Base-by-base conservation (phyloP, 1,284 basidiomycete species). In the Tilletia setariae region DNA sequence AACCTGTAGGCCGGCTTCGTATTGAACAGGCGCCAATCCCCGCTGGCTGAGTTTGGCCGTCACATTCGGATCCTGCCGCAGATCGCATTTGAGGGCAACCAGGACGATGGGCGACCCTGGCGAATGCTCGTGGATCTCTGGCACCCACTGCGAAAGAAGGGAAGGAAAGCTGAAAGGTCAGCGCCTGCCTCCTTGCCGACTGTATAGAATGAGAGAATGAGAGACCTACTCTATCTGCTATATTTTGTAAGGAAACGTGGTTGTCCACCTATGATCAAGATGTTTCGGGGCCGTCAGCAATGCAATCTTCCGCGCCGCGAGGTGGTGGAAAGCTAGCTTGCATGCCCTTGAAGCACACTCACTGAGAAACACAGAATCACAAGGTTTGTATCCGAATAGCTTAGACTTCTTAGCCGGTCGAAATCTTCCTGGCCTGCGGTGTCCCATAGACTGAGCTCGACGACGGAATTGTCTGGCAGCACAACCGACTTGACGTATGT, bases 341-440 rank as follows among this genome's bases (percentile, higher is more conserved):
- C 35, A 40, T 40, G 35, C 35, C 4, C 35, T 40, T 11, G 11
- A 40, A 40, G 19, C 7, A 23, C 9, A 43, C 65, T 66, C 44
- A 66, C 53, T 7, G 68, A 63, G 49, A 74, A 76, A 40, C 70
- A 74, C 21, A 74, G 44, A 15, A 72, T 43, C 35, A 78, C 64
- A 2, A 96, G 90, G 84, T 97, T 91, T 0, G 94, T 96, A 82
- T 97, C 94, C 1, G 94, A 91, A 82, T 97, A 98, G 43, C 90
- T 92, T 32, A 98, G 84, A 19, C 92, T 93, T 62, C 95, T 87
- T 67, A 98, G 84, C 63, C 93, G 86, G 82, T 96, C 94, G 82
- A 97, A 97, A 77, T 97, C 94, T 85, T 98, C 94, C 83, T 96
- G 93, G 28, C 92, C 94, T 46, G 94, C 94, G 49, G 94, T 97